These are phyloP conservation scores for Sarocladium strictum DNA, from an alignment of 2,329 filamentous ascomycete species.

Conservation along the genomic window DNA sequence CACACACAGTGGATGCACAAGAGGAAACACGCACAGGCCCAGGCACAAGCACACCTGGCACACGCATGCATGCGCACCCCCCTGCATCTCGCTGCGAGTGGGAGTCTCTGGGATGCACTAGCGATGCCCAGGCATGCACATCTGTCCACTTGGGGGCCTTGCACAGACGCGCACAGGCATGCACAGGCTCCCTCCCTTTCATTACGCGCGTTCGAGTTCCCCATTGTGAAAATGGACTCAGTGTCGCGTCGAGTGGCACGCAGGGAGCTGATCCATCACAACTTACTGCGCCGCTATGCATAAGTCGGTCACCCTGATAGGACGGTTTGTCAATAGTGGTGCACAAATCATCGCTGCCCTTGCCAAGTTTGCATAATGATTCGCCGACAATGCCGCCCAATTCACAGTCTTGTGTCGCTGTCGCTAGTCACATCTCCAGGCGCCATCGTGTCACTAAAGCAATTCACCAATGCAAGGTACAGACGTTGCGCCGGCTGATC, in stretches of 20 bases:
- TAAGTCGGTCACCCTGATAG: constrained; percentile 3
- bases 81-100: background rate
- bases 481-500: background rate
- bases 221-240: constrained; percentile 5
- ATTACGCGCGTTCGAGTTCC: constrained; percentile 13
- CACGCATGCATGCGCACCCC: background rate
- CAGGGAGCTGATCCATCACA: constrained; percentile 5
- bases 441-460: constrained; percentile 6
- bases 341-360: constrained; percentile 4
- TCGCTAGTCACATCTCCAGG: background rate
- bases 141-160: constrained; percentile 7
- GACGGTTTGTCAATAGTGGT: background rate
- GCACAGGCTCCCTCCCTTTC: constrained; percentile 14
- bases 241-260: background rate
- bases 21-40: background rate
- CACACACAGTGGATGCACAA: constrained; percentile 4
- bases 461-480: constrained; percentile 7
- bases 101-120: background rate
- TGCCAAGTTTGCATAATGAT: background rate
- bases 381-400: background rate
- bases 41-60: constrained; percentile 3
- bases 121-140: constrained; percentile 6
- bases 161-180: constrained; percentile 22
- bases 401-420: background rate
- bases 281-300: background rate